These are phyloP conservation scores for Stenogyne calaminthoides DNA, from an alignment of 305 asterid genomes.

Conservation along the genomic window DNA sequence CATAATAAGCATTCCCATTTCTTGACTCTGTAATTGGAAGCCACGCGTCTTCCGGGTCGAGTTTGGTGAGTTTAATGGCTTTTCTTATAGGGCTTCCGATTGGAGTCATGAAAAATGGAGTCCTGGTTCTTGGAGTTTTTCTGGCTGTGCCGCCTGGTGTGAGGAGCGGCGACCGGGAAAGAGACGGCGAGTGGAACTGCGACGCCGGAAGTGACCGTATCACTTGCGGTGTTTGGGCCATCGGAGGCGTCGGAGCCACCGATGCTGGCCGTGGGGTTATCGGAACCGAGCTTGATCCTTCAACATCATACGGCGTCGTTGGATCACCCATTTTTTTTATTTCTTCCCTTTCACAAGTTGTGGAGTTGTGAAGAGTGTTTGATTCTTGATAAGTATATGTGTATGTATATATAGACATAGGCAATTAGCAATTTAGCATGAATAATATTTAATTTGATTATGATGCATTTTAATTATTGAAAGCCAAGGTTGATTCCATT, in stretches of 20 bases:
- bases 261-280: slow-evolving; percentile 39
- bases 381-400: background rate
- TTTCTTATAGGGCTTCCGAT: slow-evolving; percentile 75
- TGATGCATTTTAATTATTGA: background rate
- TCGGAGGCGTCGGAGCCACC: slow-evolving; percentile 41
- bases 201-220: slow-evolving; percentile 44
- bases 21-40: slow-evolving; percentile 86
- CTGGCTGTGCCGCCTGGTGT: slow-evolving; percentile 41
- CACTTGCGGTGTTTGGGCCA: slow-evolving; percentile 39
- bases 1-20: slow-evolving; percentile 87
- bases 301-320: background rate
- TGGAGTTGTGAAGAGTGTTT: background rate
- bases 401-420: slow-evolving; percentile 8
- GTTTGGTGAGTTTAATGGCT: slow-evolving; percentile 69
- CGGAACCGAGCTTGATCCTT: slow-evolving; percentile 30
- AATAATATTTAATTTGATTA: background rate
- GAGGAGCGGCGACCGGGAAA: slow-evolving; percentile 46
- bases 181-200: slow-evolving; percentile 51
- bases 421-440: background rate
- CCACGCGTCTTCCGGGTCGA: slow-evolving; percentile 90
- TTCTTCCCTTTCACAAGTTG: background rate
- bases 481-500: background rate
- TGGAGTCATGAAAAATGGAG: slow-evolving; percentile 75
- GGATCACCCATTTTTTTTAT: slow-evolving; percentile 23
- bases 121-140: slow-evolving; percentile 37